These are phyloP conservation scores for Trametes maxima DNA, from an alignment of 768 basidiomycete genomes.

Conservation along the genomic window DNA sequence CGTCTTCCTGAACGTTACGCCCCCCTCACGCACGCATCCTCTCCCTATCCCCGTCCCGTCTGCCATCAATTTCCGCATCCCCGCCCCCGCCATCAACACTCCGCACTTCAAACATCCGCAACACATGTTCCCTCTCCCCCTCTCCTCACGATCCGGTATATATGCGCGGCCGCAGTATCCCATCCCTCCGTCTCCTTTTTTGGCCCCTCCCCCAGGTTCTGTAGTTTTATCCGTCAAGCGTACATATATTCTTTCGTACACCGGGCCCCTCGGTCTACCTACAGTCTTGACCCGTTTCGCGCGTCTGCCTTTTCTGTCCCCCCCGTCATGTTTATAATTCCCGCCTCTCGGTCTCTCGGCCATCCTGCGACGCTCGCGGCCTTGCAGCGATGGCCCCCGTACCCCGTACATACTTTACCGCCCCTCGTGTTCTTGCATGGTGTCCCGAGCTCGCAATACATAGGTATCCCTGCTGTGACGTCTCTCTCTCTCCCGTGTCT, in stretches of 20 bases:
- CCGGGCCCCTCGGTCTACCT: constrained; percentile 1
- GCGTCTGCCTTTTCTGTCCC: background rate
- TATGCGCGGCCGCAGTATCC: too few relatives aligned
- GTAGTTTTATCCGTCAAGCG: constrained; percentile 19
- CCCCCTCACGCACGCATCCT: constrained; percentile 2
- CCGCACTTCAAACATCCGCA: background rate
- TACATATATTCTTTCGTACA: constrained; percentile 23
- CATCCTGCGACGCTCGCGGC: background rate
- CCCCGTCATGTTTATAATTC: background rate
- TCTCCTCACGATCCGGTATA: background rate
- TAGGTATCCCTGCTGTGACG: constrained; percentile 6
- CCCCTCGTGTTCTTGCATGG: constrained; percentile 19
- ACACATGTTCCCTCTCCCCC: background rate
- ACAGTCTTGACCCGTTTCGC: background rate
- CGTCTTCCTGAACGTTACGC: constrained; percentile 12
- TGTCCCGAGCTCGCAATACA: constrained; percentile 9
- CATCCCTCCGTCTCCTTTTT: background rate
- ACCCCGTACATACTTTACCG: constrained; percentile 4
- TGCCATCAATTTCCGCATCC: background rate
- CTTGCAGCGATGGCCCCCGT: background rate
- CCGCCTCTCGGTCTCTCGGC: background rate
- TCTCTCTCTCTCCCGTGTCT: too few relatives aligned
- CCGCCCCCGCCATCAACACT: background rate
- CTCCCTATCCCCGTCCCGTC: background rate
- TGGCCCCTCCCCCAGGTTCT: constrained; percentile 18